Conservation (phyloP, 306 rosid species). For the Cucurbita moschata region DNA sequence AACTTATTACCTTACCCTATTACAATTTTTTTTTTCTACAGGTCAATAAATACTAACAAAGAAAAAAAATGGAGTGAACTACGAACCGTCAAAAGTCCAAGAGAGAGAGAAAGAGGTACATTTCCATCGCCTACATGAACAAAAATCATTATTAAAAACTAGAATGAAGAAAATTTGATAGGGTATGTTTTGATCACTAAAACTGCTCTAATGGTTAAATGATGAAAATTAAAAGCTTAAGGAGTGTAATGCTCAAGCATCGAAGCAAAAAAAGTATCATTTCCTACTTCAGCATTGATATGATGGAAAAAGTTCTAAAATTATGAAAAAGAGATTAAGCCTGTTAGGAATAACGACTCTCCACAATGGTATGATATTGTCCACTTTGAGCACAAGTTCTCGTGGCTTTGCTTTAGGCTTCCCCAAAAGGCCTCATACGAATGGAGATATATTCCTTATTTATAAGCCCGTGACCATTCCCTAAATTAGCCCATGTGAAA, state of each 20-base stretch:
- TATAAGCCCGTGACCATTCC: too few relatives aligned
- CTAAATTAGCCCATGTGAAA: too few relatives aligned
- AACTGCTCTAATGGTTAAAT: background rate
- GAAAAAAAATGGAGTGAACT: background rate
- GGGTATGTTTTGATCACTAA: background rate
- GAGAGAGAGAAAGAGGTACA: conserved; percentile 64
- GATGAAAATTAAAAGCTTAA: background rate
- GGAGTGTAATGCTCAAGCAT: background rate
- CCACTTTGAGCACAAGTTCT: too few relatives aligned
- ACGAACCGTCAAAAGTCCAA: conserved; percentile 85
- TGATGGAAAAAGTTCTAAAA: background rate
- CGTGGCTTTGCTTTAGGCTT: too few relatives aligned
- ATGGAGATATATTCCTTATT: too few relatives aligned
- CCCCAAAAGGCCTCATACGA: too few relatives aligned
- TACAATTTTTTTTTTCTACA: background rate
- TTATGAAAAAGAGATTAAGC: background rate
- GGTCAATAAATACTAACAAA: background rate
- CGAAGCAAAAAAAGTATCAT: background rate
- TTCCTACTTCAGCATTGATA: background rate
- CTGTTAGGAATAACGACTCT: background rate
- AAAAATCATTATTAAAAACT: background rate
- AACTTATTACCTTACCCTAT: background rate
- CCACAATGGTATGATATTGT: too few relatives aligned
- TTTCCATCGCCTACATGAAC: conserved; percentile 59
- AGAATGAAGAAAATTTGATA: background rate